Percentiles rank a stretch among this genome's conserved stretches.
phyloP scores from a whole-genome alignment of 2,329 filamentous ascomycete genomes.

The Ampelomyces quisqualis region DNA sequence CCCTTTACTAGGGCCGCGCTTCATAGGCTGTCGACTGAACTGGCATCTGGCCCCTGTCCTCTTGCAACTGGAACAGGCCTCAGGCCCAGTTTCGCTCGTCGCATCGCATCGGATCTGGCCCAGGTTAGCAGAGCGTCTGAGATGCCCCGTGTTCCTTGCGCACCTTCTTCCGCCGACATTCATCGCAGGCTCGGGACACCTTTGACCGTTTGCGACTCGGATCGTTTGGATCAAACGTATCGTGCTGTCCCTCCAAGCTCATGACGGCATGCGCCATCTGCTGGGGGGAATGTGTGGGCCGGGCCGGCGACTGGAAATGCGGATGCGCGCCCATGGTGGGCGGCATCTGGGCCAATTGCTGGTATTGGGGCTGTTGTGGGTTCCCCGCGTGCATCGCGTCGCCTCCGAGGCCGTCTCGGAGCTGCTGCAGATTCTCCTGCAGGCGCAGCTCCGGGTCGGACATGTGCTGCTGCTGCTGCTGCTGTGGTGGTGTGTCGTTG shows the following conservation, averaged over 20 bases:
- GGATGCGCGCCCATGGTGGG: conserved; percentile 34
- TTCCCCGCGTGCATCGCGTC: conserved; percentile 35
- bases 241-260: conserved; percentile 40
- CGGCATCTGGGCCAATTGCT: conserved; percentile 31
- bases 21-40: conserved; percentile 46
- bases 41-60: conserved; percentile 44
- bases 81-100: conserved; percentile 44
- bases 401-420: conserved; percentile 31
- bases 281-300: conserved; percentile 42
- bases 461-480: conserved; percentile 34
- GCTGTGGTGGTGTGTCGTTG: conserved; percentile 38
- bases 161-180: conserved; percentile 47
- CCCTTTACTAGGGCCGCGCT: conserved; percentile 47
- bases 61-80: conserved; percentile 46
- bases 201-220: conserved; percentile 43
- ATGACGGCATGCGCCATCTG: conserved; percentile 45
- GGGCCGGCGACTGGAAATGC: conserved; percentile 39
- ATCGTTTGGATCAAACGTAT: conserved; percentile 40
- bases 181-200: conserved; percentile 47
- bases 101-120: conserved; percentile 45
- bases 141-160: conserved; percentile 3
- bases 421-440: conserved; percentile 40
- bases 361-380: conserved; percentile 33
- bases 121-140: conserved; percentile 15
- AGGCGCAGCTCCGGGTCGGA: conserved; percentile 38